Evolutionary conservation across 1,284 basidiomycete genomes (phyloP).

Genomic region (Psilocybe mexicana): DNA sequence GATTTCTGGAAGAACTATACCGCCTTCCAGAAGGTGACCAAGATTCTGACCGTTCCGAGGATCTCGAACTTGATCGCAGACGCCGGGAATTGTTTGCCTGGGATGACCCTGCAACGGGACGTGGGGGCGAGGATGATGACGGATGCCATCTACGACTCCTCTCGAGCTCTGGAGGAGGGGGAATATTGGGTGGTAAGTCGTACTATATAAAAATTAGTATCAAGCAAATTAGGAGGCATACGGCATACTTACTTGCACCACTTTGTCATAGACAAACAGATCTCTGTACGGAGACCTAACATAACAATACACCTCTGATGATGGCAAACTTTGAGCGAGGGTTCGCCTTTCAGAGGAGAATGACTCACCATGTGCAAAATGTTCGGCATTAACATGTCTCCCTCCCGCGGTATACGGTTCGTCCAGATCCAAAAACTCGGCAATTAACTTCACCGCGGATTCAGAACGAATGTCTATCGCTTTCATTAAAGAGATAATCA

Average conservation of each 20-base stretch:
- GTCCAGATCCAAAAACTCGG: constrained; percentile 84
- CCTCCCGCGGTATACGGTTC: constrained; percentile 51
- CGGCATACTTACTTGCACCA: constrained; percentile 65
- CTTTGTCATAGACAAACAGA: constrained; percentile 75
- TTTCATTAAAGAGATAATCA: constrained; percentile 84
- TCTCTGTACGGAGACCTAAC: constrained; percentile 84
- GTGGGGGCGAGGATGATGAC: constrained; percentile 16
- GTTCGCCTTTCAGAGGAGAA: not conserved
- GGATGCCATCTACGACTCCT: constrained; percentile 43
- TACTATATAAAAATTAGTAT: constrained; percentile 42
- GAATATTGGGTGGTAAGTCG: constrained; percentile 42
- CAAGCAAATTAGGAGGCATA: not conserved
- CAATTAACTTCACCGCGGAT: constrained; percentile 75
- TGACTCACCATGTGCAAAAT: constrained; percentile 81
- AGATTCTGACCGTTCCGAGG: constrained; percentile 25
- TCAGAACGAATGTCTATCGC: constrained; percentile 87
- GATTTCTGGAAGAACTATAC: constrained; percentile 18
- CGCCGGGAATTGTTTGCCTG: constrained; percentile 6
- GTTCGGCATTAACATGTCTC: constrained; percentile 74
- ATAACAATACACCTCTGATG: constrained; percentile 80
- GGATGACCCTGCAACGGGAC: constrained; percentile 4
- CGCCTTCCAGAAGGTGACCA: constrained; percentile 35
- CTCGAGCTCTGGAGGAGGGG: constrained; percentile 30
- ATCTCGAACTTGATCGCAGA: constrained; percentile 16
- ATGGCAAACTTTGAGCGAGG: constrained; percentile 1